Evolutionary conservation across 805 yeast species (phyloP).

Genomic region (Suhomyces prunicola): DNA sequence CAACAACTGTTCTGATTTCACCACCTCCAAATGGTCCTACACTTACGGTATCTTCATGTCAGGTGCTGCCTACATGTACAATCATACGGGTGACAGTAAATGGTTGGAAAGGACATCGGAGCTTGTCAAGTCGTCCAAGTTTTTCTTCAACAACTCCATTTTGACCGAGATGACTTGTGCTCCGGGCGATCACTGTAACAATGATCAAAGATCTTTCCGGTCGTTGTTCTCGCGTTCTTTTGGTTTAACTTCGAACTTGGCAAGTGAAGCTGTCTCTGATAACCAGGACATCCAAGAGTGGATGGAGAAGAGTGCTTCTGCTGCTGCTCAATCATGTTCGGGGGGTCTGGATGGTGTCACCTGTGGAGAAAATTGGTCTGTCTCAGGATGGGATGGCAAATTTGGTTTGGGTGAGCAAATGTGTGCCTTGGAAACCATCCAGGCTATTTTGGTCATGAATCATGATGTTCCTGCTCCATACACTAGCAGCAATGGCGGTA

Average conservation of each 20-base stretch:
- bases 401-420: conserved; percentile 82
- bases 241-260: conserved; percentile 54
- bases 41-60: conserved; percentile 65
- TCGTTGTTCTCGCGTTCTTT: conserved; percentile 65
- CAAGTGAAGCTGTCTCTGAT: conserved; percentile 38
- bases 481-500: conserved; percentile 35
- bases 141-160: conserved; percentile 48
- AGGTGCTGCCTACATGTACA: conserved; percentile 69
- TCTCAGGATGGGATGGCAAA: conserved; percentile 56
- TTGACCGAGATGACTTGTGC: conserved; percentile 67
- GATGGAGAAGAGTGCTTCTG: conserved; percentile 54
- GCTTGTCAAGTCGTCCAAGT: conserved; percentile 34
- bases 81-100: conserved; percentile 47
- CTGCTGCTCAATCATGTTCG: conserved; percentile 66
- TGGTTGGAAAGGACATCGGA: conserved; percentile 42
- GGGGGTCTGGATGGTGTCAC: conserved; percentile 87
- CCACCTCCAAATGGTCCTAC: conserved; percentile 60
- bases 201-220: conserved; percentile 73
- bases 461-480: conserved; percentile 31
- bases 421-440: conserved; percentile 65
- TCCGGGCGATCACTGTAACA: conserved; percentile 51
- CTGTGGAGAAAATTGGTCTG: conserved; percentile 69
- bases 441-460: conserved; percentile 42
- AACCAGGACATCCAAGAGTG: conserved; percentile 18
- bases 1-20: conserved; percentile 48